Evolutionary conservation across 495 filamentous ascomycete species (phyloP).

Genomic region (Pseudotulostoma volvatum): DNA sequence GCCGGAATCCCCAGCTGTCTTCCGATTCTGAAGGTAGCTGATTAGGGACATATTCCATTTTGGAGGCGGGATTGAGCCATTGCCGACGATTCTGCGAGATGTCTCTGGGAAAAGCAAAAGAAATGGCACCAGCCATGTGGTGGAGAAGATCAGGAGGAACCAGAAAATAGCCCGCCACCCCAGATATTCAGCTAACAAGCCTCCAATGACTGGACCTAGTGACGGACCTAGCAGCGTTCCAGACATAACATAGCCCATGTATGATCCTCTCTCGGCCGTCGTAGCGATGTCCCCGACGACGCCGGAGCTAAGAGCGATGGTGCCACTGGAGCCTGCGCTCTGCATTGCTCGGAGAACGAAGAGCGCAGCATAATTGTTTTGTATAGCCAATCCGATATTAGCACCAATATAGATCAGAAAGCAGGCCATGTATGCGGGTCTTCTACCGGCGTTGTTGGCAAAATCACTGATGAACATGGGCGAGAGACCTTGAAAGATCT

Average conservation of each 20-base stretch:
- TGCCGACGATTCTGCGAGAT: conserved; percentile 27
- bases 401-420: conserved; percentile 31
- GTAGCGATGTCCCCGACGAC: conserved; percentile 28
- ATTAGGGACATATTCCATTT: conserved; percentile 20
- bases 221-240: conserved; percentile 29
- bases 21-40: conserved; percentile 16
- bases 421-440: conserved; percentile 31
- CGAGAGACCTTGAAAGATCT: conserved; percentile 35
- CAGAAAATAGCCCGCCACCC: conserved; percentile 62
- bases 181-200: conserved; percentile 45
- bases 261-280: conserved; percentile 25
- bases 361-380: conserved; percentile 30
- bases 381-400: conserved; percentile 33
- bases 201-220: conserved; percentile 47
- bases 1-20: background rate
- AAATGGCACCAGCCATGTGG: conserved; percentile 18
- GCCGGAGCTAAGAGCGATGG: conserved; percentile 23
- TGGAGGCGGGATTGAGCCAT: conserved; percentile 25
- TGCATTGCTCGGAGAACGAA: conserved; percentile 34
- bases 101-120: conserved; percentile 30
- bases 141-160: conserved; percentile 48
- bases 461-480: conserved; percentile 33
- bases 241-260: conserved; percentile 22
- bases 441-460: conserved; percentile 30
- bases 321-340: conserved; percentile 32